Evolutionary conservation across 2,329 filamentous ascomycete genomes (phyloP), one percentile per base, ranked within the genome.

Genomic region (Arthrobotrys megalospora): DNA sequence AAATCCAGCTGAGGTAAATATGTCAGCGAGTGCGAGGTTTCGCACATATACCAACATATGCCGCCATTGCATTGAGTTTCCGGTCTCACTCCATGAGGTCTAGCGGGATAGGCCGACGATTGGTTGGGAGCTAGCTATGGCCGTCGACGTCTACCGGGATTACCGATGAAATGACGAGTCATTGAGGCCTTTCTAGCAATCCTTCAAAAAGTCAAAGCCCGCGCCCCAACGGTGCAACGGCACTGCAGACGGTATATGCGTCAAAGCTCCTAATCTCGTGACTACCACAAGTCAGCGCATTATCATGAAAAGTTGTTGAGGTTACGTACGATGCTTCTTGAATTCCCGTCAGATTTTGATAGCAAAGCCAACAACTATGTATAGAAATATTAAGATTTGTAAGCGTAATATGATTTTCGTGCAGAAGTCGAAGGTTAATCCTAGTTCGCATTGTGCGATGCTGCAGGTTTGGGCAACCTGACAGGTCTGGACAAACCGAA

Each of bases 191-290:
- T 50, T 69, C 36, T 53, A 53, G 48, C 47, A 55, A 65, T 64
- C 72, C 65, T 76, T 76, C 11, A 19, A 36, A 64, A 41, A 36
- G 36, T 47, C 53, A 60, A 76, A 73, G 24, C 65, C 68, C 69
- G 62, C 36, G 62, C 19, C 50, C 19, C 60, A 63, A 55, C 36
- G 48, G 34, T 69, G 32, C 21, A 68, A 55, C 53, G 48, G 38
- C 53, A 60, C 36, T 63, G 36, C 38, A 65, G 34, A 41, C 58
- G n/a, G 45, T 36, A 32, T 50, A 45, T 77, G 62, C 24, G 66
- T 77, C 73, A 77, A 77, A 77, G 73, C 66, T 66, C 66, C 50
- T 38, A 52, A 65, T 70, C 73, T 77, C 73, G 73, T 77, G 73
- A 70, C 73, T 71, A 45, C 50, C 14, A 24, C 43, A 45, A 53